Evolutionary conservation across 1,284 basidiomycete genomes (phyloP).

Genomic region (Somion occarium): DNA sequence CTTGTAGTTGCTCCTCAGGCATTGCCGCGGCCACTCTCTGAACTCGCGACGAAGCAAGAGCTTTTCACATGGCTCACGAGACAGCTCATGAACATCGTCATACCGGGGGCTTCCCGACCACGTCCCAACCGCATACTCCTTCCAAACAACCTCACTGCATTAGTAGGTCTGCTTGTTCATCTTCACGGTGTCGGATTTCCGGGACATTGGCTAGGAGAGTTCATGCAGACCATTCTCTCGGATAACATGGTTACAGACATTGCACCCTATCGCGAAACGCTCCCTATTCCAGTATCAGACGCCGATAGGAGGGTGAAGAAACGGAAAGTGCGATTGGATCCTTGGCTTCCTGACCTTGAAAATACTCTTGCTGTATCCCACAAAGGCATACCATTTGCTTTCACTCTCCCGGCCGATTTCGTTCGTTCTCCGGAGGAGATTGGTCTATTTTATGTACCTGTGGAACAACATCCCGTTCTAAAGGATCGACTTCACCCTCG

Average conservation of each 20-base stretch:
- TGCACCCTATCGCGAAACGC: conserved; percentile 11
- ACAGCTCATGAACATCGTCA: conserved; percentile 28
- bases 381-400: conserved; percentile 24
- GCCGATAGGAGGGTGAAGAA: conserved; percentile 9
- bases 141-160: conserved; percentile 32
- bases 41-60: too few species aligned
- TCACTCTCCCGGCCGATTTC: conserved; percentile 19
- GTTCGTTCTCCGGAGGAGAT: conserved; percentile 21
- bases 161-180: conserved; percentile 30
- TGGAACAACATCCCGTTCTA: neutral
- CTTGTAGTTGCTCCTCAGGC: too few species aligned
- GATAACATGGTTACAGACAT: conserved; percentile 17
- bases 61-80: conserved; percentile 36
- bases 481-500: neutral
- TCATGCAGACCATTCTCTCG: conserved; percentile 22
- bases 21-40: too few species aligned
- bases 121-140: conserved; percentile 25
- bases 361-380: conserved; percentile 20
- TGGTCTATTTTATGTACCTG: conserved; percentile 19
- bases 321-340: conserved; percentile 21
- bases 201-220: conserved; percentile 29
- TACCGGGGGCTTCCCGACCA: conserved; percentile 23
- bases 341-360: conserved; percentile 26
- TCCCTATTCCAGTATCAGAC: conserved; percentile 25
- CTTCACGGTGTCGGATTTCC: conserved; percentile 30